Base-by-base conservation (phyloP, 768 basidiomycete species). In the Dentipellis sp. region DNA sequence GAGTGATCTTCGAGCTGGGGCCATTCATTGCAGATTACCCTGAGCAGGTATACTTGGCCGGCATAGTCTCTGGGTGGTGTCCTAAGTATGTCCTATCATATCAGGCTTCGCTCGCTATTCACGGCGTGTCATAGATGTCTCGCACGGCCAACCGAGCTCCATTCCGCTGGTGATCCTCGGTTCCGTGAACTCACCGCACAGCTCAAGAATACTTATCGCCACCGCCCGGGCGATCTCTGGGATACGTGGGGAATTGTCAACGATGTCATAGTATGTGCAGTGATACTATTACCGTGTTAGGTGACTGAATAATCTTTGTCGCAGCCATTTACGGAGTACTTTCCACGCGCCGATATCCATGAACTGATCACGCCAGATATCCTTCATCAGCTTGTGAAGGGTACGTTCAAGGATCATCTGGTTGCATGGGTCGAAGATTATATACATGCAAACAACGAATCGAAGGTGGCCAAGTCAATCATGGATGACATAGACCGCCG, bases 341-440 rank as follows among this genome's bases (percentile, higher is more conserved):
- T 54, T 40, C 39, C 39, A 10, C 39, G 39, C n/a, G 39, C 39
- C 50, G 65, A 21, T 52, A 66, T 52, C 55, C 56, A 5, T 21
- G 56, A 2, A 72, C 55, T 1, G 62, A 65, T 49, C 69, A 71
- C 2, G 53, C 70, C 0, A 64, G 68, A 73, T 70, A 40, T 49
- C 7, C 29, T 49, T 49, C 48, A 68, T 58, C 68, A 69, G 54
- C 19, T 69, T 4, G 58, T 68, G 50, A 72, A 70, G 38, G 68
- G 69, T 0, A 60, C 61, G 1, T 72, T 71, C 59, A 69, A 71
- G 17, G 70, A 73, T 38, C 69, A 72, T 37, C 55, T 72, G 0
- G 66, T 73, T 0, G 55, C 58, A 1, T 72, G 71, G 39, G 9
- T 40, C 2, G 39, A 40, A n/a, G 39, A 40, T 11, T 40, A 40